A percentile compares a stretch with the other conserved stretches of the same genome.
phyloP scores from a whole-genome alignment of 2,329 filamentous ascomycete genomes.

The Fusarium irregulare region DNA sequence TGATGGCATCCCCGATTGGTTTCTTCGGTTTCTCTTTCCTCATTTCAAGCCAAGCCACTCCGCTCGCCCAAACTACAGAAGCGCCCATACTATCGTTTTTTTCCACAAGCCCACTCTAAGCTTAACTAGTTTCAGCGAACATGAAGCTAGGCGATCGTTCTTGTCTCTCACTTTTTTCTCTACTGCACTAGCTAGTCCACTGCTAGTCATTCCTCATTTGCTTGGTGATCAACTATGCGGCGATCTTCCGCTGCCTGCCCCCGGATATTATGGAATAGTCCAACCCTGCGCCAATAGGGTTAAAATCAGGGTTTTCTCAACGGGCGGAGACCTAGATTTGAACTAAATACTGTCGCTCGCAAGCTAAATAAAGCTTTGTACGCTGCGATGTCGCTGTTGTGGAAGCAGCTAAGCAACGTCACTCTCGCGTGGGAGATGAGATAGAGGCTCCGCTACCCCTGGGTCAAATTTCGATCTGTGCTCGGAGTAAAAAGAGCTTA shows the following conservation, averaged over 20 bases:
- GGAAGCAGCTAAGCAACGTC: background rate
- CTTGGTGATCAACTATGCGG: background rate
- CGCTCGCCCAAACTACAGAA: background rate
- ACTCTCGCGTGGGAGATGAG: slow-evolving; percentile 17
- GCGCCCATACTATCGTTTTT: background rate
- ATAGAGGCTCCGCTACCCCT: background rate
- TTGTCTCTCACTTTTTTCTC: background rate
- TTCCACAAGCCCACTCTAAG: background rate
- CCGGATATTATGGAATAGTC: background rate
- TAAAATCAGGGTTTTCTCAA: background rate
- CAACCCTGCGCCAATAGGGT: background rate
- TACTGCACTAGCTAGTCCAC: background rate
- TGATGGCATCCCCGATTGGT: background rate
- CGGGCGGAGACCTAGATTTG: background rate
- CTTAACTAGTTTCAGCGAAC: background rate
- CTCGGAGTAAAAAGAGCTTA: background rate
- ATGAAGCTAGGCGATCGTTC: background rate
- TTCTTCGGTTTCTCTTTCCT: background rate
- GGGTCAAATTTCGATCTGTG: background rate
- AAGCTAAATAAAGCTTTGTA: background rate
- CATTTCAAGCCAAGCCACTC: background rate
- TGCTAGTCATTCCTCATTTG: background rate
- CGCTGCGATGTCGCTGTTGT: background rate
- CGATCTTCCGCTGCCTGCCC: slow-evolving; percentile 3
- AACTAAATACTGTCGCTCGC: background rate